Evolutionary conservation across 345 rosid species (phyloP).

Genomic region (Conringia planisiliqua): DNA sequence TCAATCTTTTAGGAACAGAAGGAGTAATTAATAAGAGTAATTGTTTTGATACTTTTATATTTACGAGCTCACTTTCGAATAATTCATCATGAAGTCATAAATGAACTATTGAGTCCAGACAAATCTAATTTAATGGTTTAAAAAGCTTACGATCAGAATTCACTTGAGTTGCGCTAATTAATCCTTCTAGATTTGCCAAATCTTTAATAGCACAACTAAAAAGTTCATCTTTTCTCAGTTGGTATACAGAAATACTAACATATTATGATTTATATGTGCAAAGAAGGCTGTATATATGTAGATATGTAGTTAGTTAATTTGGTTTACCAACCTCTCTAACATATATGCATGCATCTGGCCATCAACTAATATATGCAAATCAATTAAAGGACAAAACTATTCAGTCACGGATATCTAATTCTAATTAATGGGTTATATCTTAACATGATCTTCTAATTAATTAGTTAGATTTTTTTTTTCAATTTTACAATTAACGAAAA

Average conservation of each 20-base stretch:
- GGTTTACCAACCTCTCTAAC: conserved; percentile 2
- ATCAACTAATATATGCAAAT: background rate
- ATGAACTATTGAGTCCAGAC: conserved; percentile 2
- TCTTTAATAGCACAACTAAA: background rate
- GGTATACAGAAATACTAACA: background rate
- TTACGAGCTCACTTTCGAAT: background rate
- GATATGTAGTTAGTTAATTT: background rate
- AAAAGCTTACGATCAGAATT: background rate
- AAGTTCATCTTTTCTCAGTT: background rate
- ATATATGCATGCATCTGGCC: conserved; percentile 5
- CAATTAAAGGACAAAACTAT: background rate
- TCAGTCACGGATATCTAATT: background rate
- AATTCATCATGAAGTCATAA: background rate
- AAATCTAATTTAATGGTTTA: background rate
- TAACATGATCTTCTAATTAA: background rate
- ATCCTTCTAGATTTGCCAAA: background rate
- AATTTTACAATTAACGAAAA: background rate
- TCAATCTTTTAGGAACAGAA: too few species aligned
- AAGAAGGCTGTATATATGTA: background rate
- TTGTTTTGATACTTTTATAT: background rate
- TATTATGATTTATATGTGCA: background rate
- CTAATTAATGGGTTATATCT: background rate
- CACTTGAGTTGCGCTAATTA: background rate
- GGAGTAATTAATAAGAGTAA: too few species aligned
- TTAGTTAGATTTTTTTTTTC: background rate